These are phyloP conservation scores for Ascochyta rabiei DNA, from an alignment of 2,329 filamentous ascomycete species.

Conservation along the genomic window DNA sequence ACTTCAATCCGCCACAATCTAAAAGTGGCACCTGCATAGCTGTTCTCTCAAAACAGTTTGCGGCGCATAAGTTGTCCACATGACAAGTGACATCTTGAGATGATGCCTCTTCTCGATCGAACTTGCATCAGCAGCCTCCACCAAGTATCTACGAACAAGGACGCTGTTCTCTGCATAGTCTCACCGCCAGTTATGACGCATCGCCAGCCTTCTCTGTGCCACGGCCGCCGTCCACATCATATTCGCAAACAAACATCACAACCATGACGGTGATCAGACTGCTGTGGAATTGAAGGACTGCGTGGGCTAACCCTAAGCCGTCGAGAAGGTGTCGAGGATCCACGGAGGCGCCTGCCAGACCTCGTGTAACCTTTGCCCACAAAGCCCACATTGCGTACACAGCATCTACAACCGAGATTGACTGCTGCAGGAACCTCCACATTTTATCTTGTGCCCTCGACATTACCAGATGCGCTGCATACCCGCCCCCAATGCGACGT, in stretches of 20 bases:
- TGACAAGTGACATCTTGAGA: conserved; percentile 24
- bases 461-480: conserved; percentile 5
- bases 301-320: background rate
- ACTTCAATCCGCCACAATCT: background rate
- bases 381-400: background rate
- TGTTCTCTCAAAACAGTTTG: conserved; percentile 7
- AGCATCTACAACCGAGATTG: conserved; percentile 11
- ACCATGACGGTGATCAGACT: background rate
- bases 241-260: background rate
- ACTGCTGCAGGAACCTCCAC: conserved; percentile 5
- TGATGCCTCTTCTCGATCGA: conserved; percentile 3
- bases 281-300: conserved; percentile 1
- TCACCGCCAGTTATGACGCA: conserved; percentile 23
- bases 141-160: background rate
- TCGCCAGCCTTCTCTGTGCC: conserved; percentile 2
- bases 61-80: conserved; percentile 8
- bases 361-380: conserved; percentile 19
- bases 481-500: conserved; percentile 9
- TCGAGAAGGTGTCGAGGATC: background rate
- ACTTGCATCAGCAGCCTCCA: conserved; percentile 13
- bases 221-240: background rate
- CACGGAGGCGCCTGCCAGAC: conserved; percentile 4
- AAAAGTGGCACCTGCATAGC: background rate
- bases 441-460: background rate
- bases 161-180: conserved; percentile 8